Evolutionary conservation across 495 filamentous ascomycete species (phyloP).

Genomic region (Elaphomyces granulatus): DNA sequence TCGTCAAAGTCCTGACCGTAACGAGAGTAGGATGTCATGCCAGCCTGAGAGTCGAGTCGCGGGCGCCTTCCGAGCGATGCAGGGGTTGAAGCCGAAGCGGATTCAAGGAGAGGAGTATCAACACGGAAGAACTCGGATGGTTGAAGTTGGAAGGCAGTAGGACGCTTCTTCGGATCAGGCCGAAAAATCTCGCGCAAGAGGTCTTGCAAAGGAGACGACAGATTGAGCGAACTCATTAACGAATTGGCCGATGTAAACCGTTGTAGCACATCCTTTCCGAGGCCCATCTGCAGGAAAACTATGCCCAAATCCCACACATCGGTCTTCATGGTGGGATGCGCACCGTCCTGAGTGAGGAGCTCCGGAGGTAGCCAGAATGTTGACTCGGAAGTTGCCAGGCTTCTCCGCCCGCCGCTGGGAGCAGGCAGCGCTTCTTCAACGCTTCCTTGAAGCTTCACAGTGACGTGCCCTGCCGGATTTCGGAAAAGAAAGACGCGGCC

Average conservation of each 20-base stretch:
- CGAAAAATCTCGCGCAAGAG: conserved; percentile 72
- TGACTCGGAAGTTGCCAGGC: conserved; percentile 49
- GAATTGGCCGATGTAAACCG: conserved; percentile 66
- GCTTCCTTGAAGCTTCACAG: conserved; percentile 31
- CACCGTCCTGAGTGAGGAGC: conserved; percentile 39
- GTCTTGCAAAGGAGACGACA: conserved; percentile 64
- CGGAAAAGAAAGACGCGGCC: conserved; percentile 56
- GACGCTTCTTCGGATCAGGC: conserved; percentile 64
- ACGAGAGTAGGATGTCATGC: conserved; percentile 40
- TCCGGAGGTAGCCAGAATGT: conserved; percentile 78
- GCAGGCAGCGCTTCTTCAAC: conserved; percentile 30
- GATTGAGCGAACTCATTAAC: conserved; percentile 44
- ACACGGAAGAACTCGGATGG: conserved; percentile 74
- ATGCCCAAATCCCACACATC: conserved; percentile 94
- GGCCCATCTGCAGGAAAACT: conserved; percentile 85
- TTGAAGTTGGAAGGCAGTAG: conserved; percentile 77
- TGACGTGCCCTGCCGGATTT: conserved; percentile 24
- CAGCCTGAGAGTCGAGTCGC: conserved; percentile 33
- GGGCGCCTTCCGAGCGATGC: conserved; percentile 27
- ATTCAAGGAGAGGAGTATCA: conserved; percentile 31
- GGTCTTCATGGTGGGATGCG: conserved; percentile 57
- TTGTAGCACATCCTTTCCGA: conserved; percentile 60
- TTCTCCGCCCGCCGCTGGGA: conserved; percentile 17
- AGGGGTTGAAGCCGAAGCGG: conserved; percentile 23
- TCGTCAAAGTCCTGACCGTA: conserved; percentile 85